phyloP scores from a whole-genome alignment of 2,329 filamentous ascomycete species.

The Mycosphaerella sp. region DNA sequence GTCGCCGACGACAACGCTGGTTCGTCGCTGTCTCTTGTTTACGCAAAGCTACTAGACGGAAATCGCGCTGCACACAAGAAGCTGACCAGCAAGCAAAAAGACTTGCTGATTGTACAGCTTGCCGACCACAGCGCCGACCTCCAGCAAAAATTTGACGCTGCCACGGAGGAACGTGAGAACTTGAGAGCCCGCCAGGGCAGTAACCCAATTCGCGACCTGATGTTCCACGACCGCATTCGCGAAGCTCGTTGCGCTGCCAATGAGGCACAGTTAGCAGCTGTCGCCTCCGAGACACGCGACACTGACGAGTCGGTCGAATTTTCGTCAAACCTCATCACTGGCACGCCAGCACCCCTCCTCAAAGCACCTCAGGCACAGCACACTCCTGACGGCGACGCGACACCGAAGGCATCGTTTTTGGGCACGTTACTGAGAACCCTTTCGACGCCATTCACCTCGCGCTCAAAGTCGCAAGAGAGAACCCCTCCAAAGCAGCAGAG shows the following conservation, averaged over 20 bases:
- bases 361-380: background rate
- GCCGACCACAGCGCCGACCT: conserved; percentile 5
- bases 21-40: too few relatives aligned
- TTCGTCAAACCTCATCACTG: conserved; percentile 7
- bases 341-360: conserved; percentile 8
- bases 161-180: background rate
- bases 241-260: background rate
- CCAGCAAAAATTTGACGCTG: conserved; percentile 1
- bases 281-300: conserved; percentile 3
- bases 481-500: conserved; percentile 7
- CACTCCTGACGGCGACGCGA: background rate
- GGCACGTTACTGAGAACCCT: conserved; percentile 15
- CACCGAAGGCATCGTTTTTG: conserved; percentile 11
- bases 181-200: conserved; percentile 5
- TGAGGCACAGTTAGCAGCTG: background rate
- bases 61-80: too few relatives aligned
- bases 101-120: background rate
- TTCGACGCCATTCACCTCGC: conserved; percentile 14
- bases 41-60: too few relatives aligned
- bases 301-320: conserved; percentile 7
- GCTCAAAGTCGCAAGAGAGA: conserved; percentile 3
- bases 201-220: conserved; percentile 3
- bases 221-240: conserved; percentile 4
- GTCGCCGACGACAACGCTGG: too few relatives aligned
- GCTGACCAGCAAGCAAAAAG: too few relatives aligned